phyloP scores from a whole-genome alignment of 2,329 filamentous ascomycete species.

The Tolypocladium capitatum region DNA sequence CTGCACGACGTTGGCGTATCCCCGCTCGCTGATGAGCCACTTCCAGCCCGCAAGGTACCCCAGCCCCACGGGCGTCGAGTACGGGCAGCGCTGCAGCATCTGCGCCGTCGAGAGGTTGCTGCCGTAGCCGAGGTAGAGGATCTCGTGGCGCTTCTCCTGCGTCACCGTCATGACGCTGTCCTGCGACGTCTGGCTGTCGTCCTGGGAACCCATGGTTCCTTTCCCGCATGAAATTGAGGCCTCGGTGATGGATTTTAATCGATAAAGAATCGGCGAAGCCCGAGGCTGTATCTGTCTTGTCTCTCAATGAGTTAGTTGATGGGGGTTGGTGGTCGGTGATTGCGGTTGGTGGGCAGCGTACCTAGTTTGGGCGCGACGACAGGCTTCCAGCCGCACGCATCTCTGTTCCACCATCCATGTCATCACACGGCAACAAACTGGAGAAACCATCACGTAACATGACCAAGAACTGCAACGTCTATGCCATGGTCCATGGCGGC shows the following conservation, averaged over 20 bases:
- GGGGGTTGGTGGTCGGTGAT: background rate
- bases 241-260: background rate
- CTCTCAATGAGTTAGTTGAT: background rate
- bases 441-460: background rate
- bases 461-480: background rate
- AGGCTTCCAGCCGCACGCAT: background rate
- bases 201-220: slow-evolving; percentile 14
- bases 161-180: slow-evolving; percentile 22
- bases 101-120: slow-evolving; percentile 55
- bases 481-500: no score
- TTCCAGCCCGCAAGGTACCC: slow-evolving; percentile 41
- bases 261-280: background rate
- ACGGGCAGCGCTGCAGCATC: slow-evolving; percentile 50
- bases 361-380: background rate
- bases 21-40: slow-evolving; percentile 55
- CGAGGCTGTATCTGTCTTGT: background rate
- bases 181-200: slow-evolving; percentile 20
- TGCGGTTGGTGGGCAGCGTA: no score
- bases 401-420: background rate
- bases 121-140: slow-evolving; percentile 58
- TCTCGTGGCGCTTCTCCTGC: slow-evolving; percentile 19
- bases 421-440: no score
- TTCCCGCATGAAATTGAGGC: background rate
- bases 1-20: slow-evolving; percentile 55
- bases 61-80: slow-evolving; percentile 40